Conservation (phyloP, 2,329 filamentous ascomycete genomes). For the Cordyceps fumosorosea region DNA sequence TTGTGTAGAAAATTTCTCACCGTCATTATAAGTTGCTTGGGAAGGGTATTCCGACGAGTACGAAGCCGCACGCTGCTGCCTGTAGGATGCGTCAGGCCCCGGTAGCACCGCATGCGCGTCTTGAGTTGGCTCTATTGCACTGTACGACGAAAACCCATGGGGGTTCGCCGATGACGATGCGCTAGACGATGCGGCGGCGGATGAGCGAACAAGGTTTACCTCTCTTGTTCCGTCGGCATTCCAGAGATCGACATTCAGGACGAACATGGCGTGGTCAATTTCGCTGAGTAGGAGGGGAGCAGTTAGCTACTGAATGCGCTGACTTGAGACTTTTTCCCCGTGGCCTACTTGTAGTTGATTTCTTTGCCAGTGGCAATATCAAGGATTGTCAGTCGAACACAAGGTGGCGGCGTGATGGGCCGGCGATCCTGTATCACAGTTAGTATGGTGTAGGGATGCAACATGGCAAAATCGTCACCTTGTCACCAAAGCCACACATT, state of each 20-base stretch:
- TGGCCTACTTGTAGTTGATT: slow-evolving; percentile 70
- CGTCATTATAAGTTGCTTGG: slow-evolving; percentile 26
- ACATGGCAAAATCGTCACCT: slow-evolving; percentile 49
- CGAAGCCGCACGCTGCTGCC: slow-evolving; percentile 19
- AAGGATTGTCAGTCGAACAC: slow-evolving; percentile 74
- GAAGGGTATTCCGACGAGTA: slow-evolving; percentile 29
- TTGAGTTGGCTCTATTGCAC: not conserved
- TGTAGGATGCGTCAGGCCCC: slow-evolving; percentile 30
- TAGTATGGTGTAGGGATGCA: not conserved
- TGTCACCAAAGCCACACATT: slow-evolving; percentile 99
- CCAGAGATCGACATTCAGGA: slow-evolving; percentile 62
- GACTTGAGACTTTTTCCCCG: not conserved
- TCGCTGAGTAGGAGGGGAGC: slow-evolving; percentile 20
- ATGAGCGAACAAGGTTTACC: slow-evolving; percentile 57
- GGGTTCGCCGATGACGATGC: not conserved
- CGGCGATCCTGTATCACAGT: slow-evolving; percentile 65
- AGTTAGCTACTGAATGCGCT: slow-evolving; percentile 21
- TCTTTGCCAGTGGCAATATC: slow-evolving; percentile 71
- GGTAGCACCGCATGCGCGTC: slow-evolving; percentile 22
- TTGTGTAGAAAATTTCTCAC: slow-evolving; percentile 17
- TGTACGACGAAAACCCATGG: not conserved
- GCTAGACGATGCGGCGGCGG: slow-evolving; percentile 19
- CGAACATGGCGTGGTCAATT: slow-evolving; percentile 36
- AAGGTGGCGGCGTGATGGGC: slow-evolving; percentile 92
- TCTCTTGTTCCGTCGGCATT: slow-evolving; percentile 59